Evolutionary conservation across 306 rosid genomes (phyloP).

Genomic region (Quercus berberidifolia): DNA sequence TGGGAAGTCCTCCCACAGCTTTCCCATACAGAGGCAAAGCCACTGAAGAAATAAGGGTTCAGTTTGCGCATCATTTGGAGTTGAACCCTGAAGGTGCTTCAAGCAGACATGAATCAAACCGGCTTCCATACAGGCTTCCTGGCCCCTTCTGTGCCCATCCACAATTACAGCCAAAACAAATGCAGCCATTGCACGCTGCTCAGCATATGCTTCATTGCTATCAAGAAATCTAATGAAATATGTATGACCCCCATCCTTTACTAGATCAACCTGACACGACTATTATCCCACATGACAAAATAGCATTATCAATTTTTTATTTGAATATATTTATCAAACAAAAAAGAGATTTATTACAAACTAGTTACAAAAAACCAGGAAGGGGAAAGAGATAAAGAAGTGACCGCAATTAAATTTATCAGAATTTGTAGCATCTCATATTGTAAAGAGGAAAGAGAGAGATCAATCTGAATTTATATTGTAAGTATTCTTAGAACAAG

Average conservation of each 20-base stretch:
- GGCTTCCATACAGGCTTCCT: conserved; percentile 93
- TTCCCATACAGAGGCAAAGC: conserved; percentile 97
- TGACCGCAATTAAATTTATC: not conserved
- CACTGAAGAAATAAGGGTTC: conserved; percentile 98
- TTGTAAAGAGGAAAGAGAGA: no score
- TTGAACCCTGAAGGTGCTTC: conserved; percentile 83
- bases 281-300: conserved; percentile 38
- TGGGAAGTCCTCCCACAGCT: conserved; percentile 85
- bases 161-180: conserved; percentile 96
- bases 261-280: conserved; percentile 99
- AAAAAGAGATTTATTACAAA: conserved; percentile 9
- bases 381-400: not conserved
- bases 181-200: conserved; percentile 99
- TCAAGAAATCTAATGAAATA: conserved; percentile 97
- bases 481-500: not conserved
- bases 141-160: conserved; percentile 92
- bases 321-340: not conserved
- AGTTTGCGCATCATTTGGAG: conserved; percentile 72
- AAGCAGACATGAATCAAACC: conserved; percentile 79
- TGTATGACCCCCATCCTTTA: conserved; percentile 89
- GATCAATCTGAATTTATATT: not conserved
- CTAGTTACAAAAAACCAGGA: not conserved
- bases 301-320: not conserved
- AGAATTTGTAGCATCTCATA: no score
- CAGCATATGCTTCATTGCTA: conserved; percentile 87